Conservation (phyloP, 2,329 filamentous ascomycete species). For the Spiromastix sp. region DNA sequence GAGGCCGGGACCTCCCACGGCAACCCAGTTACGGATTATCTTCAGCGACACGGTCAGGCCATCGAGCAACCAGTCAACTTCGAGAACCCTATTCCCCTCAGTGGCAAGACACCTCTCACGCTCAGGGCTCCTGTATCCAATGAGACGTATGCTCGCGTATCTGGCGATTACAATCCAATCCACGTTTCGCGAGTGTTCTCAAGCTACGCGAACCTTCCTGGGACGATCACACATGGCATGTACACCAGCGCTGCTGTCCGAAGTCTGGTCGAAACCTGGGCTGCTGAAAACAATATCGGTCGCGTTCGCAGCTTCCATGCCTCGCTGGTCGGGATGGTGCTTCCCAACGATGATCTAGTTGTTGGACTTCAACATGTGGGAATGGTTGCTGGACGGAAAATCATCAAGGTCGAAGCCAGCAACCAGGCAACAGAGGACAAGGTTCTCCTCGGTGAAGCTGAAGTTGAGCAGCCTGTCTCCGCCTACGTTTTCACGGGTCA, state of each 20-base stretch:
- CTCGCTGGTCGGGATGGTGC: slow-evolving; percentile 94
- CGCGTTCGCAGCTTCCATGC: slow-evolving; percentile 97
- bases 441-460: slow-evolving; percentile 86
- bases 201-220: slow-evolving; percentile 86
- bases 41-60: slow-evolving; percentile 78
- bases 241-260: slow-evolving; percentile 96
- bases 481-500: slow-evolving; percentile 98
- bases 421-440: slow-evolving; percentile 96
- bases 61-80: slow-evolving; percentile 96
- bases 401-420: slow-evolving; percentile 95
- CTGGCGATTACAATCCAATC: slow-evolving; percentile 97
- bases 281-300: slow-evolving; percentile 95
- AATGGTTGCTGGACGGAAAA: slow-evolving; percentile 97
- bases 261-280: slow-evolving; percentile 96
- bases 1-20: slow-evolving; percentile 83
- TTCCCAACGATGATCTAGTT: slow-evolving; percentile 89
- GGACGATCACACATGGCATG: slow-evolving; percentile 98
- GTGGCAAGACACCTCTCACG: slow-evolving; percentile 77
- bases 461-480: slow-evolving; percentile 94
- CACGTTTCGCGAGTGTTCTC: slow-evolving; percentile 97
- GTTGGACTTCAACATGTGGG: slow-evolving; percentile 94
- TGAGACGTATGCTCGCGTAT: slow-evolving; percentile 95
- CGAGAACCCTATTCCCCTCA: slow-evolving; percentile 92
- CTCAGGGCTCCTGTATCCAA: slow-evolving; percentile 91
- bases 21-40: slow-evolving; percentile 94